These are phyloP conservation scores for Lactifluus volemus DNA, from an alignment of 768 basidiomycete genomes.

Conservation along the genomic window DNA sequence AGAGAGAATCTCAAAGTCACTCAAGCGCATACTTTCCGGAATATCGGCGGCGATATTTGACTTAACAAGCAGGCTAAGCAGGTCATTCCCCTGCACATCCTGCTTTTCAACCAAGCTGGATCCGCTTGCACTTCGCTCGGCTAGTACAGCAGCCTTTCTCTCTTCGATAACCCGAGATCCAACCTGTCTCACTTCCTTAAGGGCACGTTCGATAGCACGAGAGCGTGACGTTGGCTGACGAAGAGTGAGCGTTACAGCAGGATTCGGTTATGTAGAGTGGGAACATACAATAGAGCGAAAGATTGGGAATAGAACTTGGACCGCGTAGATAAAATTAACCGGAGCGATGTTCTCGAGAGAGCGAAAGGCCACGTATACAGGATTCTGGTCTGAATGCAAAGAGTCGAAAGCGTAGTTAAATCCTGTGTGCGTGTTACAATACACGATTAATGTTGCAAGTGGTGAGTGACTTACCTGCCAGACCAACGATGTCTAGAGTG, in stretches of 20 bases:
- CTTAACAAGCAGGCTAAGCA: background rate
- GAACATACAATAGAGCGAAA: constrained; percentile 33
- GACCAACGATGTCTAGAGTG: too few species aligned
- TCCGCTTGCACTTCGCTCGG: background rate
- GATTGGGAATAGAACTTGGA: constrained; percentile 30
- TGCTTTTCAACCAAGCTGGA: constrained; percentile 8
- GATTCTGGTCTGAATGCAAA: constrained; percentile 25
- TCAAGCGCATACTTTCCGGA: constrained; percentile 22
- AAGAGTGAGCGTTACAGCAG: background rate
- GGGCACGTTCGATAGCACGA: constrained; percentile 25
- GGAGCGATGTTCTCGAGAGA: constrained; percentile 22
- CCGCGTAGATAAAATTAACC: constrained; percentile 23
- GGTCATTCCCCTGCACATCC: constrained; percentile 21
- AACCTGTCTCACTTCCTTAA: constrained; percentile 39
- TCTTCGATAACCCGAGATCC: constrained; percentile 26
- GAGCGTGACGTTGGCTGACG: constrained; percentile 21
- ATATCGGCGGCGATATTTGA: constrained; percentile 28
- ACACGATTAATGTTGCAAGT: too few species aligned
- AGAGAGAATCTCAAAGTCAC: constrained; percentile 26
- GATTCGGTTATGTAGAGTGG: background rate
- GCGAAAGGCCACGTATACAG: constrained; percentile 29
- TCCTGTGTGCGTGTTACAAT: constrained; percentile 22
- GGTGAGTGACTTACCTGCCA: too few species aligned
- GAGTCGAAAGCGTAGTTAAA: constrained; percentile 33
- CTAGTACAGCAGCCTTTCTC: background rate